Evolutionary conservation across 2,329 filamentous ascomycete species (phyloP).

Genomic region (Hymenoscyphus infarciens): DNA sequence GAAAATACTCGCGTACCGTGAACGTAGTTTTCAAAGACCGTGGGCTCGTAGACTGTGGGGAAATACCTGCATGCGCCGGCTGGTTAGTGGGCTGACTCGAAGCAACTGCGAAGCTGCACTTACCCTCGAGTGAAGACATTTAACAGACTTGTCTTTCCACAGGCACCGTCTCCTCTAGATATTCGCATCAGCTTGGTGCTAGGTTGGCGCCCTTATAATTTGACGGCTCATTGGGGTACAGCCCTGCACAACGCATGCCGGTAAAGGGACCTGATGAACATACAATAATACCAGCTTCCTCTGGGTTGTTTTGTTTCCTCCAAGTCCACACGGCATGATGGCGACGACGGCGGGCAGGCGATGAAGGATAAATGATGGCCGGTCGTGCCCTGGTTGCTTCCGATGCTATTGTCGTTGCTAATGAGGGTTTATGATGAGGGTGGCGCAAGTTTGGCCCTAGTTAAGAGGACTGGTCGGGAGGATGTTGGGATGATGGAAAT

Average conservation of each 20-base stretch:
- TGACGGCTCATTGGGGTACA: slow-evolving; percentile 9
- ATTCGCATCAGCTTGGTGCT: slow-evolving; percentile 21
- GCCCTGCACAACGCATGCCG: slow-evolving; percentile 7
- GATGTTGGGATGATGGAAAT: not conserved
- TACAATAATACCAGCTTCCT: slow-evolving; percentile 73
- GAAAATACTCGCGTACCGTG: slow-evolving; percentile 63
- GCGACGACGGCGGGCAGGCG: not conserved
- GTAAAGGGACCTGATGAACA: slow-evolving; percentile 35
- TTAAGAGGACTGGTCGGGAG: not conserved
- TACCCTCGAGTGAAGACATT: slow-evolving; percentile 99
- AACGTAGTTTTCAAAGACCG: slow-evolving; percentile 98
- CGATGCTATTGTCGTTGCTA: not conserved
- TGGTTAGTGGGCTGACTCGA: slow-evolving; percentile 6
- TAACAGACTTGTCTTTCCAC: slow-evolving; percentile 92
- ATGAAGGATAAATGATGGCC: not conserved
- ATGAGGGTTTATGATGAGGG: not conserved
- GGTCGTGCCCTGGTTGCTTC: not conserved
- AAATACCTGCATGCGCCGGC: slow-evolving; percentile 65
- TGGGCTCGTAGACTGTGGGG: slow-evolving; percentile 96
- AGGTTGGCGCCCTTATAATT: slow-evolving; percentile 1
- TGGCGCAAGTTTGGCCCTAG: not conserved
- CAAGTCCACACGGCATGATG: slow-evolving; percentile 37
- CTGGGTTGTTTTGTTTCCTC: slow-evolving; percentile 63
- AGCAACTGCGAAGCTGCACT: slow-evolving; percentile 22
- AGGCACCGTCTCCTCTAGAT: slow-evolving; percentile 85